Evolutionary conservation across 495 filamentous ascomycete species (phyloP).

Genomic region (Delitschia confertaspora): DNA sequence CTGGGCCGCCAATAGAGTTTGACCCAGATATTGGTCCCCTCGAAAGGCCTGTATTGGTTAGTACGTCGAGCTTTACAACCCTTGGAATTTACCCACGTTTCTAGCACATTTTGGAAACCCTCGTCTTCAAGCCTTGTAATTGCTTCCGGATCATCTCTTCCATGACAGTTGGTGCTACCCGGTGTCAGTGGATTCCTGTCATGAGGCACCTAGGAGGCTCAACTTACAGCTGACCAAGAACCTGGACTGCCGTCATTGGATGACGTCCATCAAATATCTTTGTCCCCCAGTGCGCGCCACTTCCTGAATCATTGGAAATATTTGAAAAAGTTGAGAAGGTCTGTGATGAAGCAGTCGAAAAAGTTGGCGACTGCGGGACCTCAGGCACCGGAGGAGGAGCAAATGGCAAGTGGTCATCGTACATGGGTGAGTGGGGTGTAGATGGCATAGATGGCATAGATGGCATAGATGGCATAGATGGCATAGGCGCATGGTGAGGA

Average conservation of each 20-base stretch:
- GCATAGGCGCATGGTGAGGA: neutral
- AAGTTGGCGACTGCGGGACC: constrained; percentile 31
- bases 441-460: too few relatives aligned
- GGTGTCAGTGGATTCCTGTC: neutral
- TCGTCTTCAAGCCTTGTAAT: constrained; percentile 34
- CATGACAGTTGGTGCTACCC: constrained; percentile 43
- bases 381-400: constrained; percentile 29
- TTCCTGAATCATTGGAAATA: constrained; percentile 20
- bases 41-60: constrained; percentile 31
- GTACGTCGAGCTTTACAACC: neutral
- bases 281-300: constrained; percentile 45
- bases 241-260: constrained; percentile 37
- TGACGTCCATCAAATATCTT: constrained; percentile 39
- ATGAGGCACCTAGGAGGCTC: neutral
- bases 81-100: constrained; percentile 37
- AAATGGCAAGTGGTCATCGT: constrained; percentile 5
- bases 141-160: constrained; percentile 36
- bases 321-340: constrained; percentile 23
- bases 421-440: constrained; percentile 1
- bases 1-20: constrained; percentile 46
- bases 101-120: constrained; percentile 34
- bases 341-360: constrained; percentile 25
- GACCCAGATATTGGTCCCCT: constrained; percentile 44
- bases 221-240: constrained; percentile 39
- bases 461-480: too few relatives aligned